Conservation (phyloP, 768 basidiomycete genomes). For the Crucibulum laeve region DNA sequence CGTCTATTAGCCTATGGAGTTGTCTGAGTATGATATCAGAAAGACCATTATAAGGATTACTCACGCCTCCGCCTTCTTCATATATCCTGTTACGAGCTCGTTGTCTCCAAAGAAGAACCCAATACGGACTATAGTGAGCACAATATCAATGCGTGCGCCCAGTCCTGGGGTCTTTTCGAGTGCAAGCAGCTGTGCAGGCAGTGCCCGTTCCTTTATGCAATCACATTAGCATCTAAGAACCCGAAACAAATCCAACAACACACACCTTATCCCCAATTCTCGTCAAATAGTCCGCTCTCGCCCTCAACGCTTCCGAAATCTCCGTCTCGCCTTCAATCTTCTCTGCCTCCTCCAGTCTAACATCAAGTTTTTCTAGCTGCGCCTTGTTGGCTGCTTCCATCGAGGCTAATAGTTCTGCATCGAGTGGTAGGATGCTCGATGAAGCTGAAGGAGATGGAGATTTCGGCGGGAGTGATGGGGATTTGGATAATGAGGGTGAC, state of each 20-base stretch:
- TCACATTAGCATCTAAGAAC: neutral
- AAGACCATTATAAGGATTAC: constrained; percentile 19
- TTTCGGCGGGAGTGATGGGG: too few relatives aligned
- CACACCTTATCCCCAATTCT: constrained; percentile 80
- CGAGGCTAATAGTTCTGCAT: constrained; percentile 45
- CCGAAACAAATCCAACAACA: constrained; percentile 24
- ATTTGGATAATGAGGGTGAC: too few relatives aligned
- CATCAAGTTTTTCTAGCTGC: constrained; percentile 71
- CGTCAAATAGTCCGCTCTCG: constrained; percentile 81
- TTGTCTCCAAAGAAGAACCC: constrained; percentile 89
- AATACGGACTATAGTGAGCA: constrained; percentile 82
- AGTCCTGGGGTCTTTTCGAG: constrained; percentile 90
- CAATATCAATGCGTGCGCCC: constrained; percentile 90
- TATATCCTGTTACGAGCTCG: constrained; percentile 61
- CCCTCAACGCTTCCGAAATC: constrained; percentile 82
- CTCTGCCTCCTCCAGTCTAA: constrained; percentile 78
- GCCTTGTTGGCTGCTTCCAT: constrained; percentile 70
- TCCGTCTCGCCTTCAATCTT: constrained; percentile 92
- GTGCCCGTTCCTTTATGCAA: constrained; percentile 60
- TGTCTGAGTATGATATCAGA: neutral
- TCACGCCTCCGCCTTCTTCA: constrained; percentile 79
- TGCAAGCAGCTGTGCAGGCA: constrained; percentile 79
- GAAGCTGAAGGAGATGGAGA: constrained; percentile 47
- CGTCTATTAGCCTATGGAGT: constrained; percentile 72
- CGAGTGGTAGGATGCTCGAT: constrained; percentile 41